A percentile compares a stretch with the other conserved stretches of the same genome.
Conservation (phyloP, 345 rosid species). For the Psidium guajava region DNA sequence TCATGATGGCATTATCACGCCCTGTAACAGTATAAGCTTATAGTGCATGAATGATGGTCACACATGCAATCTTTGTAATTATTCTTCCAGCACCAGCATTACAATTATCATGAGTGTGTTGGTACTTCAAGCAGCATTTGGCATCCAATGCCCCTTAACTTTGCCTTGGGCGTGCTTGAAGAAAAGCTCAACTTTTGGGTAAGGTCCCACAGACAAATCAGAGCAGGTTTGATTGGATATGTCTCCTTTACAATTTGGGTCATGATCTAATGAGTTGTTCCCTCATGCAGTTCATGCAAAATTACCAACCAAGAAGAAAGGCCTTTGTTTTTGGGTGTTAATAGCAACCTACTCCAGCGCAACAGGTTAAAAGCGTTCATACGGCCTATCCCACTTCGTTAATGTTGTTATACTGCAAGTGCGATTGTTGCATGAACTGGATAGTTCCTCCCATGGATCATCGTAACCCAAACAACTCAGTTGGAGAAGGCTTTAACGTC, state of each 20-base stretch:
- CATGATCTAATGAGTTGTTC: neutral
- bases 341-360: neutral
- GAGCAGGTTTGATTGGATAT: neutral
- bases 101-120: neutral
- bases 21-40: neutral
- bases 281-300: constrained; percentile 1
- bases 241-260: neutral
- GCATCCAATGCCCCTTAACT: neutral
- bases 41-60: neutral
- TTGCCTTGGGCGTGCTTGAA: neutral
- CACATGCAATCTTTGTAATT: neutral
- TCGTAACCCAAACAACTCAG: neutral
- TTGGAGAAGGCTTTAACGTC: neutral
- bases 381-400: neutral
- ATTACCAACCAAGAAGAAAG: neutral
- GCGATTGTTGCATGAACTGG: neutral
- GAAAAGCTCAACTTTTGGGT: neutral
- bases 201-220: neutral
- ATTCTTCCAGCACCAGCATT: neutral
- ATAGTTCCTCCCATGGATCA: neutral
- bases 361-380: neutral
- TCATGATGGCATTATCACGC: constrained; percentile 3
- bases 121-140: neutral
- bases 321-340: neutral
- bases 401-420: neutral